These are phyloP conservation scores for Suillus occidentalis DNA, from an alignment of 768 basidiomycete genomes.

Conservation along the genomic window DNA sequence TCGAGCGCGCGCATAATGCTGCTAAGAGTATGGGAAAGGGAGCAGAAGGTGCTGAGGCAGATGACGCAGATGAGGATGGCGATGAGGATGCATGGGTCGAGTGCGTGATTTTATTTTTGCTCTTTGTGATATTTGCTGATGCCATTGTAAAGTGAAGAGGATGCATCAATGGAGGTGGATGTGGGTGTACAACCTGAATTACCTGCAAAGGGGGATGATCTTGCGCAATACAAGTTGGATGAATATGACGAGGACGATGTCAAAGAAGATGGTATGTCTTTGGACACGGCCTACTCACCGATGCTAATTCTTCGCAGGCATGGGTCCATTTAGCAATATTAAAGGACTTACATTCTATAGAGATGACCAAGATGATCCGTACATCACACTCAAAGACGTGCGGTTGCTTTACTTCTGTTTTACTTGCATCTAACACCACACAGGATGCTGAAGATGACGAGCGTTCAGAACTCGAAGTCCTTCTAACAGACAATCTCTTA, in stretches of 20 bases:
- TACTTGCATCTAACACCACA: conserved; percentile 14
- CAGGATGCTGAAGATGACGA: conserved; percentile 80
- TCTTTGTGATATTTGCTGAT: conserved; percentile 17
- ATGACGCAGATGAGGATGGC: conserved; percentile 50
- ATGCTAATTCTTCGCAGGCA: conserved; percentile 36
- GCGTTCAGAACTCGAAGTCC: conserved; percentile 83
- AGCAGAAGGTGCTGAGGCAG: conserved; percentile 65
- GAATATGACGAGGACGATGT: conserved; percentile 82
- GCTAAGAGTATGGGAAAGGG: conserved; percentile 70
- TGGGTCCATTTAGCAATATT: conserved; percentile 91
- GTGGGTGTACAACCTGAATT: conserved; percentile 28
- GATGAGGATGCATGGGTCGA: conserved; percentile 76
- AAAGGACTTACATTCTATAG: conserved; percentile 92
- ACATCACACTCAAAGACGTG: conserved; percentile 94
- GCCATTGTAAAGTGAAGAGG: conserved; percentile 40
- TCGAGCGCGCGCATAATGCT: conserved; percentile 78
- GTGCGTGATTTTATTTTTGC: conserved; percentile 51
- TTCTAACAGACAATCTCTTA: conserved; percentile 90
- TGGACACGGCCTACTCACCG: not conserved
- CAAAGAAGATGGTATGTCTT: conserved; percentile 31
- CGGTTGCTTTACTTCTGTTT: conserved; percentile 18
- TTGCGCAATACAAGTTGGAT: conserved; percentile 88
- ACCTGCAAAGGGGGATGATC: conserved; percentile 54
- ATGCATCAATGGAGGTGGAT: conserved; percentile 66
- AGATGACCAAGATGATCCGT: conserved; percentile 93